Evolutionary conservation across 192 early-diverging fungal species (phyloP).

Genomic region (Mortierella antarctica): DNA sequence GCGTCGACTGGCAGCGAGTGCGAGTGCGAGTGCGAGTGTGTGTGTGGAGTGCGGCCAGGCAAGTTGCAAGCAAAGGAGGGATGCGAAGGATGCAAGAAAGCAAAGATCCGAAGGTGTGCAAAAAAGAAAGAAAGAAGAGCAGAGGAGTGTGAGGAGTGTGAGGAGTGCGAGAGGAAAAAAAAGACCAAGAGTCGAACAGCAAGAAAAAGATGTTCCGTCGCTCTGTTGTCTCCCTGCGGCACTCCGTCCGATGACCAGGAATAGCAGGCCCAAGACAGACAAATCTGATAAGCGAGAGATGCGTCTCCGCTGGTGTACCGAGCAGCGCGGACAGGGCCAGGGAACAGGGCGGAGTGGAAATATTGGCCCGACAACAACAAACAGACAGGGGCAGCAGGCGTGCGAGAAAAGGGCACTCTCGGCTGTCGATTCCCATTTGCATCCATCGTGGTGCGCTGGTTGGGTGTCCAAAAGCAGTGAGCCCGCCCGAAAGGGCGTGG

Average conservation of each 20-base stretch:
- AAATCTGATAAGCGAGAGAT: constrained; percentile 4
- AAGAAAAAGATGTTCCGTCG: not conserved
- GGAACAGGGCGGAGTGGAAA: not conserved
- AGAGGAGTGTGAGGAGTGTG: not conserved
- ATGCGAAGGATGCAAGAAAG: not conserved
- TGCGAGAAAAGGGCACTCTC: too few species aligned
- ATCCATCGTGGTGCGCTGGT: too few species aligned
- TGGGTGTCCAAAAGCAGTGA: too few species aligned
- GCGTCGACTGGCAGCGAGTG: not conserved
- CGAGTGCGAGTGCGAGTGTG: not conserved
- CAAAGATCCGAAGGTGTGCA: not conserved
- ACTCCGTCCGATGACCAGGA: not conserved
- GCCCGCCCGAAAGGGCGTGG: too few species aligned
- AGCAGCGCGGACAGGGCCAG: too few species aligned
- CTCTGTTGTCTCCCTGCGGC: not conserved
- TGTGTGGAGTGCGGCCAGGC: not conserved
- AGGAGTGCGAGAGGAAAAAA: not conserved
- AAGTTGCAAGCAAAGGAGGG: not conserved
- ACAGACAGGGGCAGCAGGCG: too few species aligned
- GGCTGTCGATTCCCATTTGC: too few species aligned
- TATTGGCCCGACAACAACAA: not conserved
- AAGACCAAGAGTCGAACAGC: not conserved
- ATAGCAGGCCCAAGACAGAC: not conserved
- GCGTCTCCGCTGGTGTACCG: not conserved
- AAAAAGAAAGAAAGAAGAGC: not conserved